phyloP scores from a whole-genome alignment of 441 rosid genomes.

The Flueggea neowawraea region DNA sequence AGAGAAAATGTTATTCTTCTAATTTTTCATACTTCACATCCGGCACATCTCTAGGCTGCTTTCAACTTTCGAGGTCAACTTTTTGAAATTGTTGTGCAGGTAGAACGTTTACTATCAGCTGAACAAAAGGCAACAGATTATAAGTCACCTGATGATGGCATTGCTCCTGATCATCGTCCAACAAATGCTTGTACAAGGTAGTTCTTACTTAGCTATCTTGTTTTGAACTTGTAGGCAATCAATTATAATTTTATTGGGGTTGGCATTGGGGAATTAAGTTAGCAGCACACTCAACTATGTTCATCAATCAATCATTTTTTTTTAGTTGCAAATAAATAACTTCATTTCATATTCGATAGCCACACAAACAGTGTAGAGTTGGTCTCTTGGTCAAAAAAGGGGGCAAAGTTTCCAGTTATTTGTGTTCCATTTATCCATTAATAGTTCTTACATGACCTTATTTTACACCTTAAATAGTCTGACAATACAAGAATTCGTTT shows the following conservation, averaged over 20 bases:
- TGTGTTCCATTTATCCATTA: too few relatives aligned
- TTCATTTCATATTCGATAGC: too few relatives aligned
- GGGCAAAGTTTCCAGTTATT: background rate
- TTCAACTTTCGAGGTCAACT: background rate
- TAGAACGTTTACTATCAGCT: slow-evolving; percentile 86
- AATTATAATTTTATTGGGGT: too few relatives aligned
- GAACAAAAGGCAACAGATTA: slow-evolving; percentile 97
- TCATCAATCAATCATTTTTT: too few relatives aligned
- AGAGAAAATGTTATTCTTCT: too few relatives aligned
- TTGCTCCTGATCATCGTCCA: slow-evolving; percentile 95
- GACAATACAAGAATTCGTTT: background rate
- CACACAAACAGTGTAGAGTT: background rate
- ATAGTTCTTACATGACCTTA: too few relatives aligned
- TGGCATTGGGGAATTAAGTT: too few relatives aligned
- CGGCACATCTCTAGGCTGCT: slow-evolving; percentile 2
- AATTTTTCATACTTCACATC: slow-evolving; percentile 6
- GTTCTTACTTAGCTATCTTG: slow-evolving; percentile 14
- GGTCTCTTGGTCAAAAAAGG: background rate
- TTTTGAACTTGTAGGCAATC: background rate
- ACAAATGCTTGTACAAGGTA: slow-evolving; percentile 98
- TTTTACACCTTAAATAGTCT: background rate
- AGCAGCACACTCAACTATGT: too few relatives aligned
- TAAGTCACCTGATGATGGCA: slow-evolving; percentile 94
- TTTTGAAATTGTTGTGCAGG: slow-evolving; percentile 41
- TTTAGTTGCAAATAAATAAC: too few relatives aligned